Evolutionary conservation across 306 rosid species (phyloP).

Genomic region (Prunus persica): DNA sequence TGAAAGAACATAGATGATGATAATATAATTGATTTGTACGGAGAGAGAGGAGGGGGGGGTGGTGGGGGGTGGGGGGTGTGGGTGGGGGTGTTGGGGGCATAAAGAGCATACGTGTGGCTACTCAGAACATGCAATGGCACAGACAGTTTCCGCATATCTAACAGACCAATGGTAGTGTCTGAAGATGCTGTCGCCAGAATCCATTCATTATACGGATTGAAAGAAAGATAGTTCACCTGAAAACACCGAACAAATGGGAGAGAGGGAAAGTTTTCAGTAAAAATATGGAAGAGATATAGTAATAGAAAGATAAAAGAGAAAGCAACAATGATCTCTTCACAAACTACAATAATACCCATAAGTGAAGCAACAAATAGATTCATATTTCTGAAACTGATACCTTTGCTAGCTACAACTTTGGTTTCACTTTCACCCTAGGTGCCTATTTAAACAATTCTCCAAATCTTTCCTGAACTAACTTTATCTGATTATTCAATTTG

Average conservation of each 20-base stretch:
- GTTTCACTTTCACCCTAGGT: too few species aligned
- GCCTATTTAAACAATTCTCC: too few species aligned
- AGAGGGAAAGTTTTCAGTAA: background rate
- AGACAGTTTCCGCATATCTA: slow-evolving; percentile 71
- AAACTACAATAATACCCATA: too few species aligned
- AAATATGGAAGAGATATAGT: too few species aligned
- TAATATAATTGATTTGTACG: background rate
- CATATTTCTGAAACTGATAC: too few species aligned
- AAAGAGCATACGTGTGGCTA: slow-evolving; percentile 66
- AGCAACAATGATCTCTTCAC: too few species aligned
- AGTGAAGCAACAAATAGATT: background rate
- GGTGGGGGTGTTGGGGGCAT: background rate
- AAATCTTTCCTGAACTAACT: too few species aligned
- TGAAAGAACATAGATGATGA: background rate
- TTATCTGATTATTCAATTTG: too few species aligned
- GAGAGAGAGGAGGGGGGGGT: too few species aligned
- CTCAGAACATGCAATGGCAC: slow-evolving; percentile 67
- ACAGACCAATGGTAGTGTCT: slow-evolving; percentile 72
- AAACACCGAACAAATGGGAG: slow-evolving; percentile 12
- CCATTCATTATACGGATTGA: slow-evolving; percentile 81
- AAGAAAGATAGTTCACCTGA: slow-evolving; percentile 88
- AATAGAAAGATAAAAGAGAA: too few species aligned
- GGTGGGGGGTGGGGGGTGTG: too few species aligned
- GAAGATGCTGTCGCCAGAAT: slow-evolving; percentile 94
- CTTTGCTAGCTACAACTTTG: too few species aligned